Percentiles rank a stretch among this genome's conserved stretches.
phyloP scores from a whole-genome alignment of 306 rosid genomes.

The Oxytropis ochrocephala region DNA sequence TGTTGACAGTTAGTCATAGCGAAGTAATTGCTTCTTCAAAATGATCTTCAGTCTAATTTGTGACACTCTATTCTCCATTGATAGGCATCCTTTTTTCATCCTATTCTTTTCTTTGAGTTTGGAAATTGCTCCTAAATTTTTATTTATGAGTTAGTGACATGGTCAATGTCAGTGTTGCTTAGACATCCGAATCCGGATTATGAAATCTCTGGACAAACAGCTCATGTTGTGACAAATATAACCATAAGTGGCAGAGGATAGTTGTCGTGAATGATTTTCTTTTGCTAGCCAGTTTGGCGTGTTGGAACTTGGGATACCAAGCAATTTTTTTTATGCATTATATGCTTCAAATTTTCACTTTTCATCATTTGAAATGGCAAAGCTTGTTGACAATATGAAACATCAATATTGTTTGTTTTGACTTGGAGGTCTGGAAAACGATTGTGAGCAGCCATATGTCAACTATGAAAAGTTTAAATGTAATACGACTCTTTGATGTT shows the following conservation, averaged over 20 bases:
- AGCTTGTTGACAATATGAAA: slow-evolving; percentile 5
- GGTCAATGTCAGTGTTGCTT: not conserved
- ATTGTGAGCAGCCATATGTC: not conserved
- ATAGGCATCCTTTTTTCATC: not conserved
- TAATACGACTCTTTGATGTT: not conserved
- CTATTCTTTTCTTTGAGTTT: slow-evolving; percentile 12
- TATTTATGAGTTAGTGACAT: not conserved
- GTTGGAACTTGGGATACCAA: not conserved
- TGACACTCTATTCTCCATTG: not conserved
- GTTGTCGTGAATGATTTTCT: not conserved
- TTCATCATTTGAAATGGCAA: slow-evolving; percentile 5
- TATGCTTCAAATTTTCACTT: not conserved
- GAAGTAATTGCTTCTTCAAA: not conserved
- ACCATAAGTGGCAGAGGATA: not conserved
- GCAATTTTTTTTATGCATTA: not conserved
- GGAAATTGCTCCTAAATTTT: not conserved
- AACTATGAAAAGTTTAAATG: not conserved
- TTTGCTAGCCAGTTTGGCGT: not conserved
- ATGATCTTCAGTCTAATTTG: not conserved
- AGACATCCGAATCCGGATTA: not conserved
- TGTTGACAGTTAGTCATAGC: not conserved
- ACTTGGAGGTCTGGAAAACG: not conserved
- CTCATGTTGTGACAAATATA: not conserved
- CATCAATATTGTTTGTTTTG: not conserved
- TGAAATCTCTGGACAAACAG: not conserved